Percentiles rank a stretch among this genome's conserved stretches.
Conservation (phyloP, 805 yeast genomes). For the Kuraishia capsulata region DNA sequence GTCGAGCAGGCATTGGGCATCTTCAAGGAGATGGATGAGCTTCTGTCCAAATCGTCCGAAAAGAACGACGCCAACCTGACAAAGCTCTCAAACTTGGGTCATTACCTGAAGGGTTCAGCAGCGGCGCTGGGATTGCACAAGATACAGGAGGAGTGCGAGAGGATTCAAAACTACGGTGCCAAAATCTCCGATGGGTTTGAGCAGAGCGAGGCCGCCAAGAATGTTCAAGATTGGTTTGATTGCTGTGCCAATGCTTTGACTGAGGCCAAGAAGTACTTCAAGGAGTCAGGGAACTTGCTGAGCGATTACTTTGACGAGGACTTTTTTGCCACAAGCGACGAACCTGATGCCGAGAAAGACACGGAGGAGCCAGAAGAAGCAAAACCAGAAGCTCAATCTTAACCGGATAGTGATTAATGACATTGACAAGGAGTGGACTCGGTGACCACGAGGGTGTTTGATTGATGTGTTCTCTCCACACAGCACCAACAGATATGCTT, state of each 20-base stretch:
- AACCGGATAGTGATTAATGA: too few species aligned
- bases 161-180: conserved; percentile 85
- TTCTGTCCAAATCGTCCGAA: conserved; percentile 25
- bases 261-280: conserved; percentile 42
- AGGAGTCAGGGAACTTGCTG: conserved; percentile 38
- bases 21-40: conserved; percentile 57
- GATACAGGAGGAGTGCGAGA: conserved; percentile 82
- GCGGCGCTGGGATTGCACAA: conserved; percentile 83
- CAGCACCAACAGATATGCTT: too few species aligned
- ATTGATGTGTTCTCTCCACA: too few species aligned
- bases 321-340: not conserved
- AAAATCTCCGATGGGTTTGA: conserved; percentile 20
- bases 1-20: conserved; percentile 85
- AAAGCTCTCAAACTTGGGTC: conserved; percentile 71
- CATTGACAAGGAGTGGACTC: too few species aligned
- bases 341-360: not conserved
- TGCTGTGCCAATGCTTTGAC: conserved; percentile 45
- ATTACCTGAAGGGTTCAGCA: conserved; percentile 90
- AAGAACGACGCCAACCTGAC: conserved; percentile 34
- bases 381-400: too few species aligned
- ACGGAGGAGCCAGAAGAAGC: not conserved
- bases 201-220: conserved; percentile 20
- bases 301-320: conserved; percentile 35
- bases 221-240: conserved; percentile 21
- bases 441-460: too few species aligned